Base-by-base conservation (phyloP, 305 asterid genomes). In the Nicotiana rustica region DNA sequence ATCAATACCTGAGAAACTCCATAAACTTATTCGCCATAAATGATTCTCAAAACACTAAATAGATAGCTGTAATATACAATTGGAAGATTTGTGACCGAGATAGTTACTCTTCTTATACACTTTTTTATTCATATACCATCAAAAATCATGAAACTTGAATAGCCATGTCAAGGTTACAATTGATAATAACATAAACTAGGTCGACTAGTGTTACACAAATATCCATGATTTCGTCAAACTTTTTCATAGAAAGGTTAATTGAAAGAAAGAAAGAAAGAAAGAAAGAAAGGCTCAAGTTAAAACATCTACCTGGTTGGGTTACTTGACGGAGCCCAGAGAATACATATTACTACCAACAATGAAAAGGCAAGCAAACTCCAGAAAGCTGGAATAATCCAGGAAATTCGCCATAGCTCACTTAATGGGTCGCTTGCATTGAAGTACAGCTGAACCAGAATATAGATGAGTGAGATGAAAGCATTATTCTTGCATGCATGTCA, bases 341-440 rank as follows among this genome's bases (percentile, higher is more conserved):
- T 65, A 75, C 88, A 85, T 77, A 87, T 79, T n/a, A 87, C 86
- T 65, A 76, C 86, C 69, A 87, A 68, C 64, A 87, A 83, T 1
- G 78, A 82, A 44, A 79, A 85, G 33, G 85, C 84, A 67, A 87
- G 86, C 67, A 87, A 56, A 60, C 81, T 76, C 89, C 89, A 87
- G 73, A 87, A 84, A 62, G 89, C 86, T 36, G 89, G 89, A 84
- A 87, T 87, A 6, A 85, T 82, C 86, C 89, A 87, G 3, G 87
- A 77, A 80, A 84, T 80, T 82, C 57, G 83, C 89, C 88, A 87
- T 25, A 84, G 84, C 85, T 87, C 89, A 52, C 87, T 85, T 78
- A 84, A 76, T 6, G 87, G 86, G 71, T 85, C 87, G 77, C 87
- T 87, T 67, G 89, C 87, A 79, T 83, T 87, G 86, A 87, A 87